Evolutionary conservation across 208 protist genomes (phyloP).

Genomic region (Trypanosoma lewisi): DNA sequence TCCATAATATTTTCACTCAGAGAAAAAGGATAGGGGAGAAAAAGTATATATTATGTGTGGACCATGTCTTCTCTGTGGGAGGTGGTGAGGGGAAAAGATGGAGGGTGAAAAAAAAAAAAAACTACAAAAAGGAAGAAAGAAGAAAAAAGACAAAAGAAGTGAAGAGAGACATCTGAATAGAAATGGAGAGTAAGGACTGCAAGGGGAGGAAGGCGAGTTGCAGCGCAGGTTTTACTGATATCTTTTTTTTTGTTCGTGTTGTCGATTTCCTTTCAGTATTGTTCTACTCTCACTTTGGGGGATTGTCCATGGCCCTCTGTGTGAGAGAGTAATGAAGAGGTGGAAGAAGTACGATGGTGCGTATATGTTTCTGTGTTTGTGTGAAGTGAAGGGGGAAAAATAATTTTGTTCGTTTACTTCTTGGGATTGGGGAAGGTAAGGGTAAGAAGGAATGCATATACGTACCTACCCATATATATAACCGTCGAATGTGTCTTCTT

Average conservation of each 20-base stretch:
- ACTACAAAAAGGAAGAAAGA: neutral
- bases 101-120: neutral
- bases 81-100: neutral
- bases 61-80: too few relatives aligned
- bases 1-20: too few relatives aligned
- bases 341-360: neutral
- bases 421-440: too few relatives aligned
- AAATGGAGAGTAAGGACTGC: neutral
- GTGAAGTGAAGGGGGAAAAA: neutral
- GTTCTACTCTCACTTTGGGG: too few relatives aligned
- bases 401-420: too few relatives aligned
- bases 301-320: too few relatives aligned
- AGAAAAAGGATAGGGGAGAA: too few relatives aligned
- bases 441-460: too few relatives aligned
- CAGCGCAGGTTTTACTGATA: neutral
- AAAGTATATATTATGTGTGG: too few relatives aligned
- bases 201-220: neutral
- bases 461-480: neutral
- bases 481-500: too few relatives aligned
- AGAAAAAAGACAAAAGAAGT: neutral
- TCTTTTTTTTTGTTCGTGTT: neutral
- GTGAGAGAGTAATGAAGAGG: neutral
- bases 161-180: neutral
- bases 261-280: too few relatives aligned
- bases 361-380: neutral